phyloP scores from a whole-genome alignment of 2,329 filamentous ascomycete genomes.

The Pyrenochaeta sp. region DNA sequence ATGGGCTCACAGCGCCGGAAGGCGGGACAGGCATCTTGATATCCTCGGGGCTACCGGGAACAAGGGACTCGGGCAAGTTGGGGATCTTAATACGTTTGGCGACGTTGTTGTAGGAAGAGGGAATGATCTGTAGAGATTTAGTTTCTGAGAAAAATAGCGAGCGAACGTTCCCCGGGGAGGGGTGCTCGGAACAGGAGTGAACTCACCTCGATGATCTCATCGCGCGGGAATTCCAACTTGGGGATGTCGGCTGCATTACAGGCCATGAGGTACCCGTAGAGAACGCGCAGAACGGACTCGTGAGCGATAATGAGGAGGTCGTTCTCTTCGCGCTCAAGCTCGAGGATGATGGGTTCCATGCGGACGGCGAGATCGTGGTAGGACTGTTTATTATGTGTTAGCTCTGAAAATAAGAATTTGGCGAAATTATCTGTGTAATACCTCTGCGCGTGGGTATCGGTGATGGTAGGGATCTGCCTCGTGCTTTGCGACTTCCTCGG shows the following conservation, averaged over 20 bases:
- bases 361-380: slow-evolving; percentile 99
- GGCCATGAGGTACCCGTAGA: slow-evolving; percentile 98
- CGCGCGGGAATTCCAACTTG: slow-evolving; percentile 87
- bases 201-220: slow-evolving; percentile 90
- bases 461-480: slow-evolving; percentile 96
- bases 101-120: slow-evolving; percentile 95
- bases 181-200: background rate
- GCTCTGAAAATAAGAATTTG: too few species aligned
- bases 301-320: slow-evolving; percentile 98
- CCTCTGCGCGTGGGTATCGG: slow-evolving; percentile 92
- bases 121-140: slow-evolving; percentile 72
- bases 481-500: slow-evolving; percentile 91
- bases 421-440: too few species aligned
- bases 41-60: slow-evolving; percentile 81
- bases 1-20: slow-evolving; percentile 57
- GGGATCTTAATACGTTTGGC: slow-evolving; percentile 90
- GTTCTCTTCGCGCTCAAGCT: slow-evolving; percentile 94
- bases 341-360: slow-evolving; percentile 95
- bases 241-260: slow-evolving; percentile 96
- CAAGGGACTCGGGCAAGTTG: slow-evolving; percentile 67
- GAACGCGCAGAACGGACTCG: slow-evolving; percentile 93
- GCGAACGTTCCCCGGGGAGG: background rate
- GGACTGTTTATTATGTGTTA: too few species aligned
- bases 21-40: slow-evolving; percentile 78
- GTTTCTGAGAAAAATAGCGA: slow-evolving; percentile 11